These are phyloP conservation scores for Trichoderma asperellum DNA, from an alignment of 2,329 filamentous ascomycete genomes.

Conservation along the genomic window DNA sequence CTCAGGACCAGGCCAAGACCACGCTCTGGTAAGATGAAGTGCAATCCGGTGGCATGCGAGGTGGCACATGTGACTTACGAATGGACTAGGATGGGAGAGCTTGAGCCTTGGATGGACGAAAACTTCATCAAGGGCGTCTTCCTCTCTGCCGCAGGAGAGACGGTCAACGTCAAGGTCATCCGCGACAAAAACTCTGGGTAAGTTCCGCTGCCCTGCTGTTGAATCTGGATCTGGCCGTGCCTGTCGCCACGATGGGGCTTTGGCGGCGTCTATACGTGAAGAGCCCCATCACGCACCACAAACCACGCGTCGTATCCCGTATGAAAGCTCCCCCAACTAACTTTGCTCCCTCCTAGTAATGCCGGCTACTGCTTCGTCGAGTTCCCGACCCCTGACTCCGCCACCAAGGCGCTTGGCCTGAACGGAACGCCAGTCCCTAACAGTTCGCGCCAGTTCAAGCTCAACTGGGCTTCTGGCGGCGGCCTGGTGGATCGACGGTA, in stretches of 20 bases:
- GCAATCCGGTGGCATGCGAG: background rate
- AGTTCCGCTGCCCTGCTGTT: slow-evolving; percentile 32
- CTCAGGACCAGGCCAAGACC: slow-evolving; percentile 58
- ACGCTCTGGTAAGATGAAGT: slow-evolving; percentile 55
- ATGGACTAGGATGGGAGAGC: slow-evolving; percentile 86
- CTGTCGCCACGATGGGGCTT: background rate
- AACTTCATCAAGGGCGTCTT: slow-evolving; percentile 96
- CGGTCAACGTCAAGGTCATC: slow-evolving; percentile 99
- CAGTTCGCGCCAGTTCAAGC: slow-evolving; percentile 93
- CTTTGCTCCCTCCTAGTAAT: slow-evolving; percentile 61
- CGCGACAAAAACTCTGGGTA: slow-evolving; percentile 98
- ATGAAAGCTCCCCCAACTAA: background rate
- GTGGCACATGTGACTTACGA: background rate
- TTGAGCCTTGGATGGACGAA: slow-evolving; percentile 99
- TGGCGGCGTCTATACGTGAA: background rate
- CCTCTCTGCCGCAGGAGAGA: slow-evolving; percentile 84
- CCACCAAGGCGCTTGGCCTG: slow-evolving; percentile 85
- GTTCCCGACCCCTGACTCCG: slow-evolving; percentile 80
- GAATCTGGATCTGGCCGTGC: background rate
- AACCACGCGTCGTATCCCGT: background rate
- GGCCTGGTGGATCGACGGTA: slow-evolving; percentile 92
- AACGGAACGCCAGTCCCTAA: slow-evolving; percentile 92
- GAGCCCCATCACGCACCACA: background rate
- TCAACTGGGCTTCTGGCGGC: slow-evolving; percentile 98
- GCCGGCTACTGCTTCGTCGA: slow-evolving; percentile 99